Evolutionary conservation across 2,329 filamentous ascomycete species (phyloP), one percentile per base, ranked within the genome.

Genomic region (Fusarium verticillioides): DNA sequence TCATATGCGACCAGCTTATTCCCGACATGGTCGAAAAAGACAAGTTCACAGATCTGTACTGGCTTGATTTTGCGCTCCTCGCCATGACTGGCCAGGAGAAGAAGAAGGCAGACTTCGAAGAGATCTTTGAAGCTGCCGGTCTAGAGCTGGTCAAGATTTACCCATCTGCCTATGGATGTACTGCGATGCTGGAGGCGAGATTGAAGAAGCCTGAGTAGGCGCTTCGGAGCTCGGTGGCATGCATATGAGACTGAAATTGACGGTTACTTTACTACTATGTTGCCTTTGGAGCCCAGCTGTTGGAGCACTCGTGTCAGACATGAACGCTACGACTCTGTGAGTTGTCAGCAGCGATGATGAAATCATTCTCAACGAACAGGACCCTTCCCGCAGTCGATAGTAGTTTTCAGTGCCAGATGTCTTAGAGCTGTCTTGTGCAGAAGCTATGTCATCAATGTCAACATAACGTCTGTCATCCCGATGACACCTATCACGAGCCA

Each of bases 1-100:
- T 83, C 19, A 72, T 83, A 28, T 82, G 80, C 58, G 81, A 83
- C 49, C 79, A 80, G 68, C 50, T 83, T 15, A 70, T 82, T 23
- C 82, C 81, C 2, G 79, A 81, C 16, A 75, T 65, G 56, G 80
- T 80, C 4, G 70, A 78, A 11, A 70, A 74, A 16, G 72, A 74
- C 16, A 75, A 75, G 23, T 69, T 76, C 30, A 70, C 68, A 60
- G 76, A 78, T 26, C 63, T 80, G 1, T 81, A 80, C 60, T 82
- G 81, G 80, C 75, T 80, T 7, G 80, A 82, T 53, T 70, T 81
- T 36, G 75, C 75, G 10, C 59, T 81, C 18, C 60, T 81, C 58
- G 72, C 73, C 26, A 81, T 82, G 71, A 75, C 75, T 10, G 79
- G 79, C 0, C 78, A 82, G 69, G 81, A 82, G 59, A 80, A 79